Evolutionary conservation across 768 basidiomycete genomes (phyloP), one percentile per base, ranked within the genome.

Genomic region (Lyophyllum shimeji): DNA sequence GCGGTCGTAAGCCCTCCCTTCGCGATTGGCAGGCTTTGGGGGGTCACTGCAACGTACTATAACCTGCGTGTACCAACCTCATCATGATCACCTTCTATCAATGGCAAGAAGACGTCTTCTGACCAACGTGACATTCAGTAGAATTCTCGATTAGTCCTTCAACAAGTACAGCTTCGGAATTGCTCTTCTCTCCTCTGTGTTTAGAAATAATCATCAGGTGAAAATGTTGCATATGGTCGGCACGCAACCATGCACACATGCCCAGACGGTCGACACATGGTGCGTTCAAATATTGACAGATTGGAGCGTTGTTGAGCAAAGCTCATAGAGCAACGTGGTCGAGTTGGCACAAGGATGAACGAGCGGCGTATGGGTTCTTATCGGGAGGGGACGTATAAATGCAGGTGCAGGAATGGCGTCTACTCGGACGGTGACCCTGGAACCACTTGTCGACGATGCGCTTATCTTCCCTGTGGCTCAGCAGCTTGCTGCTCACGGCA

Each of bases 401-500:
- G 17, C 15, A n/a, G n/a, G 46, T n/a, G 13, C 17, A 25, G 23
- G 24, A 13, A 13, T 23, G 43, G 15, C 18, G 21, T 24, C 21
- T 15, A 33, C n/a, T 13, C 17, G 31, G 31, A 17, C 45, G 11
- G 33, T 25, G 44, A 46, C 15, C 11, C n/a, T n/a, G n/a, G 20
- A 17, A 12, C 52, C 18, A 33, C n/a, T 25, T 33, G n/a, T 34
- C 4, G 45, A 53, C 27, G 7, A 55, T 55, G 53, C 47, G 23
- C 47, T 18, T 46, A 31, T 27, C 46, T 29, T 27, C 46, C 15
- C 20, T 49, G 37, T 25, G 34, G 15, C 27, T 46, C 47, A 33
- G 46, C 40, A 43, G 37, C 18, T 20, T 53, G 15, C 15, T 57
- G 39, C 27, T 64, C 44, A 25, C 52, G 13, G 52, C 54, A 39